Evolutionary conservation across 2,329 filamentous ascomycete genomes (phyloP), one percentile per base, ranked within the genome.

Genomic region (Atkinsonella texensis): DNA sequence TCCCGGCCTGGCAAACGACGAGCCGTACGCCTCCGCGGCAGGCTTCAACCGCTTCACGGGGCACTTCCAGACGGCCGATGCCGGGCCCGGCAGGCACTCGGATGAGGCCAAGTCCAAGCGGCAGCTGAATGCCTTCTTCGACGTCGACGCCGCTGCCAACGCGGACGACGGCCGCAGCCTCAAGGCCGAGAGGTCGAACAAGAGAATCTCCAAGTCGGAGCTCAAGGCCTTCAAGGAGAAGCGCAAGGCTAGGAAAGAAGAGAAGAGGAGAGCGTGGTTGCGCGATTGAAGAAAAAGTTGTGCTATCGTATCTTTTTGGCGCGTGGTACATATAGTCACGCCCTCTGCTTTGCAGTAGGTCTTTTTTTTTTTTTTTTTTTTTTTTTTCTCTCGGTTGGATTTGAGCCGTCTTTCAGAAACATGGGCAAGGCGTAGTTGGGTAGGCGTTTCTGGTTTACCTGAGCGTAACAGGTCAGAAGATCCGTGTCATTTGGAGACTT

Each of bases 121-220:
- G 44, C 93, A 97, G 71, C 86, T 97, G 85, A 87, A 87, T 63
- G 87, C 89, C 41, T 97, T 85, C 70, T 98, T 97, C 66, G 91
- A 98, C 64, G 90, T 96, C 43, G 90, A 97, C 66, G 87, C 89
- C 4, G 90, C 89, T 3, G 91, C 90, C 4, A 96, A 95, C 63
- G 80, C 81, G 53, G 90, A 98, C 63, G 85, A 95, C 60, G 93
- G 93, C 2, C 80, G 85, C 53, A 96, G 90, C 63, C 73, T 98
- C 53, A 94, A 91, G 70, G 93, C 89, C 2, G 93, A 98, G 73
- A 78, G 93, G 51, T 83, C 86, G 53, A 82, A 83, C 51, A 90
- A 93, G 77, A 89, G 88, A 69, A 76, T 91, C 23, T 85, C 73
- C 52, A 95, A 91, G 74, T 75, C 85, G 55, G 89, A 98, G 70